Evolutionary conservation across 192 early-diverging fungal genomes (phyloP).

Genomic region (Rhizoclosmatium globosum): DNA sequence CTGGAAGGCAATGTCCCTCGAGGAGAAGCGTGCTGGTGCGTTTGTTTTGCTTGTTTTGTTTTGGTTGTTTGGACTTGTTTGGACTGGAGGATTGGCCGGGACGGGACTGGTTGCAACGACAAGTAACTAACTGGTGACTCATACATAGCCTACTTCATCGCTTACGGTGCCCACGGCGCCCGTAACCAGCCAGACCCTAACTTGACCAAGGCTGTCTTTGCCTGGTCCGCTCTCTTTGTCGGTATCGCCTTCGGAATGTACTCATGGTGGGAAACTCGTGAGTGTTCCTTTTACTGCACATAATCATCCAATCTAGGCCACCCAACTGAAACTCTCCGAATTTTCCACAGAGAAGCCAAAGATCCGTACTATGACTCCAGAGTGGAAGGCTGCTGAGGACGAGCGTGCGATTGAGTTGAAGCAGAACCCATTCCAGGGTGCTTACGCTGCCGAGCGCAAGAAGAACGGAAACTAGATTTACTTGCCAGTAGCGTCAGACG

Average conservation of each 20-base stretch:
- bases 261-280: constrained; percentile 44
- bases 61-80: background rate
- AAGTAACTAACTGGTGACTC: constrained; percentile 9
- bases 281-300: constrained; percentile 9
- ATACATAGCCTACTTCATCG: constrained; percentile 84
- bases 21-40: constrained; percentile 94
- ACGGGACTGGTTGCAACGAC: background rate
- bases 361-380: constrained; percentile 47
- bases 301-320: background rate
- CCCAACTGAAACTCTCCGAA: background rate
- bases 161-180: constrained; percentile 93
- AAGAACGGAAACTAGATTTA: constrained; percentile 24
- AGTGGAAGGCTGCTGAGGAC: constrained; percentile 57
- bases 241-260: constrained; percentile 67
- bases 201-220: constrained; percentile 67
- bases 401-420: constrained; percentile 50
- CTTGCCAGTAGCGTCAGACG: constrained; percentile 1
- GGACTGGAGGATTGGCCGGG: background rate
- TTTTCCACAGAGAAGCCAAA: constrained; percentile 42
- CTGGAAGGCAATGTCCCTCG: constrained; percentile 91
- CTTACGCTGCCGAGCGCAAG: constrained; percentile 50
- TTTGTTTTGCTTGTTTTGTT: background rate
- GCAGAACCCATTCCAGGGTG: constrained; percentile 58
- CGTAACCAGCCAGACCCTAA: constrained; percentile 80
- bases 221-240: constrained; percentile 59